Percentiles rank a stretch among this genome's conserved stretches.
Conservation (phyloP, 2,329 filamentous ascomycete species). For the Xylariaceae sp. region DNA sequence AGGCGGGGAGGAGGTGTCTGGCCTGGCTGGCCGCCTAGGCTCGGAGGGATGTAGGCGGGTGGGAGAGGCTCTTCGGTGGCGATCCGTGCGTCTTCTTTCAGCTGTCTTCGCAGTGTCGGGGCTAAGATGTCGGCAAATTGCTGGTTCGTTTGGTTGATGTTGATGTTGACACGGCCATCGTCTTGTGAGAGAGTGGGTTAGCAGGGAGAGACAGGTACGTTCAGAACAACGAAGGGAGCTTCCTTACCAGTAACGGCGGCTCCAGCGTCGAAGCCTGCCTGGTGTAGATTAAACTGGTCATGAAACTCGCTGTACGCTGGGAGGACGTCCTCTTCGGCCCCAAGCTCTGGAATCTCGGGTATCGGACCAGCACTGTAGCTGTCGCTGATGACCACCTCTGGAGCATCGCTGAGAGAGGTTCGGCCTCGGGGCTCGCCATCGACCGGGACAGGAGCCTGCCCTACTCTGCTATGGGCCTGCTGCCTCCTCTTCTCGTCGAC, state of each 20-base stretch:
- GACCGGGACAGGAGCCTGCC: conserved; percentile 7
- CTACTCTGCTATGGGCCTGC: conserved; percentile 1
- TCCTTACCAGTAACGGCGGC: conserved; percentile 51
- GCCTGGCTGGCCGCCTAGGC: conserved; percentile 60
- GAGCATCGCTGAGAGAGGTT: conserved; percentile 18
- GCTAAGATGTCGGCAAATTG: conserved; percentile 64
- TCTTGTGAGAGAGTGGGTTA: conserved; percentile 35
- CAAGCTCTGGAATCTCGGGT: conserved; percentile 35
- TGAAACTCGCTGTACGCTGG: conserved; percentile 57
- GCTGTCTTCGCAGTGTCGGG: conserved; percentile 56
- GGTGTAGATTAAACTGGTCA: conserved; percentile 54
- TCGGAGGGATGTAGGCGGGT: conserved; percentile 69
- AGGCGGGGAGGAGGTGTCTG: conserved; percentile 31
- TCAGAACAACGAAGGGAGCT: background rate
- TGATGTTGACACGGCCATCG: conserved; percentile 76
- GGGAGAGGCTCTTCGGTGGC: conserved; percentile 43
- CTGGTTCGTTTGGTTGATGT: conserved; percentile 66
- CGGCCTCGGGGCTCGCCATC: conserved; percentile 4
- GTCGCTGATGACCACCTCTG: conserved; percentile 32
- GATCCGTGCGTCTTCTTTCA: conserved; percentile 41
- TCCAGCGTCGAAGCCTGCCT: conserved; percentile 59
- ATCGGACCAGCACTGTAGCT: conserved; percentile 29
- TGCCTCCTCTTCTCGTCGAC: conserved; percentile 6
- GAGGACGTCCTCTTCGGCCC: conserved; percentile 38
- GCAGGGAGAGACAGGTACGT: background rate